phyloP scores from a whole-genome alignment of 495 filamentous ascomycete genomes.

The Ramalina peruviana region DNA sequence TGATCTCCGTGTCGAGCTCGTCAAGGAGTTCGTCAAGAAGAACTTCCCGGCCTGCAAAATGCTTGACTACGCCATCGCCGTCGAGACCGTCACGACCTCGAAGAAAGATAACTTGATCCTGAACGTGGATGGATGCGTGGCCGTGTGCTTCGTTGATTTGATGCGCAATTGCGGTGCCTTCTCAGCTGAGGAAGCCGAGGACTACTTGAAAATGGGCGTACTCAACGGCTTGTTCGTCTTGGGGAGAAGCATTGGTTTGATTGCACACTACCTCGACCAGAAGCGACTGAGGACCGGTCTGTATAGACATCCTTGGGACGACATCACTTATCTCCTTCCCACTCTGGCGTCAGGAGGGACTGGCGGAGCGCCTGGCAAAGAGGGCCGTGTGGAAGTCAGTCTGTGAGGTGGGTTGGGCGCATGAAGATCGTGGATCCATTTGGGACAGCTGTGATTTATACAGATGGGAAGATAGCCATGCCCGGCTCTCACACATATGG shows the following conservation, averaged over 20 bases:
- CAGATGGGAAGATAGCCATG: neutral
- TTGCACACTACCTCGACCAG: constrained; percentile 98
- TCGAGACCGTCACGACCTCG: constrained; percentile 94
- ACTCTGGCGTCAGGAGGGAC: constrained; percentile 48
- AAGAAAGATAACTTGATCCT: constrained; percentile 99
- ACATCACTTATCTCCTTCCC: constrained; percentile 92
- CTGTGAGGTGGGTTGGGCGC: constrained; percentile 28
- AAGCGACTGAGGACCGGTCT: constrained; percentile 96
- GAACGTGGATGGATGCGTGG: constrained; percentile 95
- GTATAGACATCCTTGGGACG: constrained; percentile 97
- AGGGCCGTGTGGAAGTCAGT: constrained; percentile 84
- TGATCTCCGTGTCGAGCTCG: constrained; percentile 96
- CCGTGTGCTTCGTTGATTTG: constrained; percentile 96
- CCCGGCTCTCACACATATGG: neutral
- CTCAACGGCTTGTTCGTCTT: constrained; percentile 98
- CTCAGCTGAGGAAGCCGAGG: constrained; percentile 41
- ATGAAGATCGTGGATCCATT: neutral
- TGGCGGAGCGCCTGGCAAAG: constrained; percentile 50
- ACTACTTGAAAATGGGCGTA: constrained; percentile 74
- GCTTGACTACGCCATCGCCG: constrained; percentile 94
- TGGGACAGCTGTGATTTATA: neutral
- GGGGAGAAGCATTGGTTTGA: constrained; percentile 89
- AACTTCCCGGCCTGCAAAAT: constrained; percentile 94
- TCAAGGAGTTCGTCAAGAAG: constrained; percentile 96
- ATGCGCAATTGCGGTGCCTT: constrained; percentile 97